A percentile compares a stretch with the other conserved stretches of the same genome.
phyloP scores from a whole-genome alignment of 2,329 filamentous ascomycete genomes.

The Fusarium oxysporum region DNA sequence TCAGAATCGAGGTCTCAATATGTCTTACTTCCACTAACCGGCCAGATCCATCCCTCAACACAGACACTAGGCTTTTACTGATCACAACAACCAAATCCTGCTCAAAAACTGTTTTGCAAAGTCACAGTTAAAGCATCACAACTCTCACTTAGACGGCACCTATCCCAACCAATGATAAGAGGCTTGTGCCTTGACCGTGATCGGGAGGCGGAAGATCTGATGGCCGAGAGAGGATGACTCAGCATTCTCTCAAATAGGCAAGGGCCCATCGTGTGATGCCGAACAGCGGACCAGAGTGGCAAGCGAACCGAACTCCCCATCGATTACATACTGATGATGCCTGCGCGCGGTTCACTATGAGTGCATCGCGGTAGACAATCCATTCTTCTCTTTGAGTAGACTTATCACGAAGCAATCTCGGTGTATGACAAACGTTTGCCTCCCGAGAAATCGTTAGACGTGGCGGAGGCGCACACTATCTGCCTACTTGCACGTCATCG shows the following conservation, averaged over 20 bases:
- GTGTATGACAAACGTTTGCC: conserved; percentile 4
- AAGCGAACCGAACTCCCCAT: conserved; percentile 41
- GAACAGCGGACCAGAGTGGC: conserved; percentile 46
- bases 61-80: not conserved
- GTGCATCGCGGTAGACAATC: conserved; percentile 40
- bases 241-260: conserved; percentile 39
- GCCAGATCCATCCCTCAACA: not conserved
- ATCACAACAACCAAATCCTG: not conserved
- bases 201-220: conserved; percentile 40
- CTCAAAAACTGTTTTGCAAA: not conserved
- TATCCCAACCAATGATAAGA: conserved; percentile 9
- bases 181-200: not conserved
- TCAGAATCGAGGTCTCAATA: not conserved
- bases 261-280: conserved; percentile 46
- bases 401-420: conserved; percentile 5
- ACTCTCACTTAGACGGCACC: not conserved
- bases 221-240: conserved; percentile 40
- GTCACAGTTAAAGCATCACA: not conserved
- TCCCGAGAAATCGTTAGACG: conserved; percentile 12
- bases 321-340: conserved; percentile 36
- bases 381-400: conserved; percentile 29
- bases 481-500: conserved; percentile 39
- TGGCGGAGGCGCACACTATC: conserved; percentile 17
- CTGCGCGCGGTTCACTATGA: conserved; percentile 46
- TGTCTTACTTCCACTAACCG: not conserved